phyloP scores from a whole-genome alignment of 352 stramenopile species.

The Albugo laibachii region DNA sequence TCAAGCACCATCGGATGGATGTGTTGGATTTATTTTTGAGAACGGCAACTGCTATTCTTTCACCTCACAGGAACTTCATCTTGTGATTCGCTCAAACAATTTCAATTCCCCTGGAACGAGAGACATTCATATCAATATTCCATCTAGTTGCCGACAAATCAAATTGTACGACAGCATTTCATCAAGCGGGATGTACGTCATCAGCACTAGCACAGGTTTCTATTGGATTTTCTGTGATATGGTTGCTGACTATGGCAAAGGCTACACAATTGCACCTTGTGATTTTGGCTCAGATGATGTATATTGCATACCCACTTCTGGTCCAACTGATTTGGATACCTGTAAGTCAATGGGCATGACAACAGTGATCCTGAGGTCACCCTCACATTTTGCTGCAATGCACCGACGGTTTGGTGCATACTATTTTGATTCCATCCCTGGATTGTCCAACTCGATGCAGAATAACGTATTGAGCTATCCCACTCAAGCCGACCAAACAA shows the following conservation, averaged over 20 bases:
- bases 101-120: constrained; percentile 12
- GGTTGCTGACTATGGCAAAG: constrained; percentile 20
- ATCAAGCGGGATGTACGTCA: constrained; percentile 17
- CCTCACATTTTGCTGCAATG: constrained; percentile 19
- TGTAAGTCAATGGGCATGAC: constrained; percentile 30
- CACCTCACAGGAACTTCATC: constrained; percentile 14
- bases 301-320: constrained; percentile 12
- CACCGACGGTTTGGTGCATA: constrained; percentile 22
- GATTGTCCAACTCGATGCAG: constrained; percentile 21
- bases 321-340: constrained; percentile 19
- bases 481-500: constrained; percentile 18
- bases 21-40: constrained; percentile 19
- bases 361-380: constrained; percentile 26
- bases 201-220: constrained; percentile 20
- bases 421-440: constrained; percentile 30
- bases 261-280: constrained; percentile 33
- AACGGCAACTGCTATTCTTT: constrained; percentile 21
- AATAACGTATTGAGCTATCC: constrained; percentile 17
- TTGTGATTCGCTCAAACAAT: constrained; percentile 12
- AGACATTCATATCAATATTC: constrained; percentile 30
- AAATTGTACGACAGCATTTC: constrained; percentile 16
- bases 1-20: constrained; percentile 4
- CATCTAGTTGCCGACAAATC: constrained; percentile 26
- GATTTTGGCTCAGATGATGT: constrained; percentile 14
- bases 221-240: constrained; percentile 33